Evolutionary conservation across 106 monocot genomes (phyloP), one percentile per base, ranked within the genome.

Genomic region (Acorus gramineus): DNA sequence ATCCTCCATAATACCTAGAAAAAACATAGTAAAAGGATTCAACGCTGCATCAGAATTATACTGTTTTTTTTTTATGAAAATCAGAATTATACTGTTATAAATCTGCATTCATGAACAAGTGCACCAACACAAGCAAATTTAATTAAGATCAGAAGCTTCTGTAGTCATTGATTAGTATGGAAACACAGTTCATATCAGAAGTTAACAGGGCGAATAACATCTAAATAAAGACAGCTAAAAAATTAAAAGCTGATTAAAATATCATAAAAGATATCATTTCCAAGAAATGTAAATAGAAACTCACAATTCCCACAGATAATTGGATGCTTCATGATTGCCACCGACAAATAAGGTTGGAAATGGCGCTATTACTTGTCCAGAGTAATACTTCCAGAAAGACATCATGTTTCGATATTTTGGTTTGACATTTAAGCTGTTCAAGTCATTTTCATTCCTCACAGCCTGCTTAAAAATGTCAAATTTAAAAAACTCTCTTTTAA

Each of bases 291-390:
- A 52, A 55, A 6, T 11, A 55, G 11, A 46, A 49, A 91, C 84
- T 96, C 75, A 96, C 96, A 91, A 46, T 77, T 96, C 96, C 87
- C 90, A 96, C 53, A 96, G 47, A 57, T 96, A 80, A 81, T 96
- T 96, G 54, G 96, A 96, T 43, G 96, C 85, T 68, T 90, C 96
- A 50, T 96, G 96, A 67, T 96, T 91, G 1, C 96, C 96, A 4
- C 96, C 90, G 47, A 96, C 91, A 54, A 87, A 96, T 67, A 96
- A 85, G 3, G 96, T 90, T n/a, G 90, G 87, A 66, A 77, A 75
- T 56, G 90, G 96, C 55, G 96, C 96, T 70, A 64, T 68, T 44
- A 55, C 90, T 74, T 91, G 69, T 47, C 96, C 96, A 28, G 83
- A 87, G 70, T 96, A 96, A 77, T 96, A 96, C 62, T 96, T 96